Base-by-base conservation (phyloP, 768 basidiomycete species). In the Rhodocollybia butyracea region DNA sequence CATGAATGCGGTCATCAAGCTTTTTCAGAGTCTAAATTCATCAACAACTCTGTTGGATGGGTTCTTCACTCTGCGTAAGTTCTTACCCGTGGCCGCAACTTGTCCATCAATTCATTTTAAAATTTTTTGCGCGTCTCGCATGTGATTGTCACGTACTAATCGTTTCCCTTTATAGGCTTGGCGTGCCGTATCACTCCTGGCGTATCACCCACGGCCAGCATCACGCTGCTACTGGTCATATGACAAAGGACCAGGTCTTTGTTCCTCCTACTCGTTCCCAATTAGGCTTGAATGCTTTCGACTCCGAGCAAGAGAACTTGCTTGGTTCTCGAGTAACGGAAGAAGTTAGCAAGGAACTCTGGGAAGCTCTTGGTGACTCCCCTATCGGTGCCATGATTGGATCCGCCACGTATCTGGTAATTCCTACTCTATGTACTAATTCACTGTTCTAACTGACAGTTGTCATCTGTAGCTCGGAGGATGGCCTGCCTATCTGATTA, bases 101-200 rank as follows among this genome's bases (percentile, higher is more conserved):
- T 52, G 40, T 31, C 41, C 64, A 63, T 60, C 47, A 65, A 55
- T 62, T 61, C 60, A 61, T 48, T 52, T 61, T 45, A 24, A 29
- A 24, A 29, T 45, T 45, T 29, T 15, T 11, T 6, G 36, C 51
- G 27, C 51, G 32, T 22, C 31, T 27, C 19, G 21, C 51, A 53
- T 53, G 51, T 53, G 51, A 53, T 41, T 51, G 26, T 47, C 48
- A 47, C 31, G 46, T 22, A 29, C 54, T 31, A 29, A 46, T 50
- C 7, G 3, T 50, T 22, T n/a, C 24, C 43, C 2, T 46, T 34
- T 63, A 38, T 59, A 92, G 91, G 51, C 83, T 98, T 56, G 88
- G 95, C 46, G 96, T 98, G 13, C 96, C 96, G 5, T 99, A 93
- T 74, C 94, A 98, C 67, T 91, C 93, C 4, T 98, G 95, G 96